These are phyloP conservation scores for Bromus sterilis DNA, from an alignment of 176 grass and related monocot genomes.

Conservation along the genomic window DNA sequence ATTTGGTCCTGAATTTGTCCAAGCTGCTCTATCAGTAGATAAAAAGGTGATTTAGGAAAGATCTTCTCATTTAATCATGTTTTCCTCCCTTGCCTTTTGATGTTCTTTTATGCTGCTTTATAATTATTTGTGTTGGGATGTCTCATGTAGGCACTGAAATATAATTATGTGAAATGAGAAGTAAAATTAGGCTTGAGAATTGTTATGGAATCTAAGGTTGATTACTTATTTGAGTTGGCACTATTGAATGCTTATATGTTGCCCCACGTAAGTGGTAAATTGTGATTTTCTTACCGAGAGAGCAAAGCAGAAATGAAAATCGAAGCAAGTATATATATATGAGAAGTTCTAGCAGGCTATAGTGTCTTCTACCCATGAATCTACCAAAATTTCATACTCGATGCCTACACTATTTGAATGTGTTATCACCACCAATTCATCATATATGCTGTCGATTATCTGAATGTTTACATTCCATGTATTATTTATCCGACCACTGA, in stretches of 20 bases:
- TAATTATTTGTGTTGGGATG: background rate
- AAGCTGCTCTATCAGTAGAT: constrained; percentile 85
- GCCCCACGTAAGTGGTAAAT: background rate
- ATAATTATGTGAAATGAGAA: background rate
- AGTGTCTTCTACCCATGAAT: background rate
- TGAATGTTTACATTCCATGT: background rate
- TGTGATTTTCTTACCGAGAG: background rate
- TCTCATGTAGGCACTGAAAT: background rate
- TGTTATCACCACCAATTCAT: background rate
- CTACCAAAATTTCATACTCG: background rate
- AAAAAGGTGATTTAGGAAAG: constrained; percentile 54
- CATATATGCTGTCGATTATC: background rate
- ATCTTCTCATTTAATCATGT: constrained; percentile 1
- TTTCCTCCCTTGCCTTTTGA: background rate
- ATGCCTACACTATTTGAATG: background rate
- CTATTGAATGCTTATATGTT: background rate
- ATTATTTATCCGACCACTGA: background rate
- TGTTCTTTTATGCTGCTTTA: background rate
- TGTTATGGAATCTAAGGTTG: background rate
- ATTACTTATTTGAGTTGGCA: background rate
- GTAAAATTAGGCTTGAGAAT: background rate
- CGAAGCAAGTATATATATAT: background rate
- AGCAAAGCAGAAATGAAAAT: background rate
- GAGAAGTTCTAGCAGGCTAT: background rate
- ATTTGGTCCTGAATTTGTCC: constrained; percentile 85